These are phyloP conservation scores for Colletotrichum siamense DNA, from an alignment of 2,329 filamentous ascomycete species.

Conservation along the genomic window DNA sequence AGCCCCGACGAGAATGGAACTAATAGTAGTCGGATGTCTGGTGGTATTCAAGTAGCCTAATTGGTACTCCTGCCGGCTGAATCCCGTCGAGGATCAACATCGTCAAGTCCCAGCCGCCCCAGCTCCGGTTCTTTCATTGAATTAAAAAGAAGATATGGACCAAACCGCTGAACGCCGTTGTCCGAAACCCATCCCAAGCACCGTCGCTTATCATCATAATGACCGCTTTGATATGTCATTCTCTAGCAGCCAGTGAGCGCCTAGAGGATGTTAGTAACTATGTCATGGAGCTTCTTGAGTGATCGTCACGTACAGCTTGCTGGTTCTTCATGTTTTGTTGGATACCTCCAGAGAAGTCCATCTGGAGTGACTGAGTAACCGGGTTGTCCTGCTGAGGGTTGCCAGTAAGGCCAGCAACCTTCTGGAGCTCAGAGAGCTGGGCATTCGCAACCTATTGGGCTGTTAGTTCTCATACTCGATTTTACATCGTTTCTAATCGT, in stretches of 20 bases:
- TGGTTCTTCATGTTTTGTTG: slow-evolving; percentile 23
- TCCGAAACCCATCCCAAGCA: background rate
- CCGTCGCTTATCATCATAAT: background rate
- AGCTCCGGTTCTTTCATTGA: background rate
- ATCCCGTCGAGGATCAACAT: background rate
- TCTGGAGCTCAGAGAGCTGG: slow-evolving; percentile 14
- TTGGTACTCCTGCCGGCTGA: background rate
- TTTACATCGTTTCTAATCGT: accelerated
- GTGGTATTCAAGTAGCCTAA: background rate
- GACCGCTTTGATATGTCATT: background rate
- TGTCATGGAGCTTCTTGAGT: accelerated
- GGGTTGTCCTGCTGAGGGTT: slow-evolving; percentile 13
- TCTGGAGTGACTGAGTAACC: slow-evolving; percentile 7
- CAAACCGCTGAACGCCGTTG: background rate
- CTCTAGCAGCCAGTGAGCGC: slow-evolving; percentile 6
- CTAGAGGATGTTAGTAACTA: background rate
- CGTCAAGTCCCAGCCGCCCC: background rate
- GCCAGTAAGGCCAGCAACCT: slow-evolving; percentile 13
- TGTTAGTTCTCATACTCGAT: background rate
- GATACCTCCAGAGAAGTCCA: slow-evolving; percentile 20
- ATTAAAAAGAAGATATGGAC: background rate
- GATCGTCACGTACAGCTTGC: background rate
- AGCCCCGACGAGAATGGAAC: background rate
- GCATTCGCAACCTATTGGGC: slow-evolving; percentile 7
- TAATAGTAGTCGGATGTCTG: background rate